Evolutionary conservation across 257 asterid species (phyloP).

Genomic region (Capsicum rhomboideum): DNA sequence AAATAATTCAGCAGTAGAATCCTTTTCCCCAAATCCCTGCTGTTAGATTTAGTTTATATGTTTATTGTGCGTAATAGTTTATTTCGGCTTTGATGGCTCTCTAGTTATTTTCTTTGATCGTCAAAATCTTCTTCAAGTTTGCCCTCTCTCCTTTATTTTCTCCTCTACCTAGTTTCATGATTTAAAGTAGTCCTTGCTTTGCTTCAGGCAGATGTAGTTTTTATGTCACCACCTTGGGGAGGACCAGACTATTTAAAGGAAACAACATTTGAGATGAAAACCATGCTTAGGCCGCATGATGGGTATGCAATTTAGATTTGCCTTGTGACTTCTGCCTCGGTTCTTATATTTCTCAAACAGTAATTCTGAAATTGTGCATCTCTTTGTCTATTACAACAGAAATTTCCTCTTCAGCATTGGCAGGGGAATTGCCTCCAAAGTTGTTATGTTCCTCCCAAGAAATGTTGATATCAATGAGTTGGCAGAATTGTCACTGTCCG

Average conservation of each 20-base stretch:
- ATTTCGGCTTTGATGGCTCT: background rate
- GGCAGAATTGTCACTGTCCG: constrained; percentile 61
- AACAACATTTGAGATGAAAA: constrained; percentile 52
- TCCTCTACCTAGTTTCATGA: background rate
- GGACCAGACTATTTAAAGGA: constrained; percentile 85
- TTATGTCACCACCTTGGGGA: constrained; percentile 98
- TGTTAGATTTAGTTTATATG: background rate
- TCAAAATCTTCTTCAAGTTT: background rate
- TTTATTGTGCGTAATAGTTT: background rate
- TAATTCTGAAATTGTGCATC: constrained; percentile 2
- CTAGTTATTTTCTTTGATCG: background rate
- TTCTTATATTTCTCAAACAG: background rate
- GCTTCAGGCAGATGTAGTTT: constrained; percentile 70
- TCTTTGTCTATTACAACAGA: constrained; percentile 26
- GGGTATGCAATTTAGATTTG: constrained; percentile 40
- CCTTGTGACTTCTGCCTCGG: background rate
- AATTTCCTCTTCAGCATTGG: constrained; percentile 48
- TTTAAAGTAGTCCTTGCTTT: background rate
- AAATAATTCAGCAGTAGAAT: background rate
- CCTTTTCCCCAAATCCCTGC: background rate
- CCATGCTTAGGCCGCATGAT: constrained; percentile 81
- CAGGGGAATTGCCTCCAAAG: constrained; percentile 50
- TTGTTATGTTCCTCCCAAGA: constrained; percentile 90
- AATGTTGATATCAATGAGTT: constrained; percentile 69
- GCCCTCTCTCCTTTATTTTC: background rate